These are phyloP conservation scores for Pichia rugopelliculosa DNA, from an alignment of 805 yeast genomes.

Conservation along the genomic window DNA sequence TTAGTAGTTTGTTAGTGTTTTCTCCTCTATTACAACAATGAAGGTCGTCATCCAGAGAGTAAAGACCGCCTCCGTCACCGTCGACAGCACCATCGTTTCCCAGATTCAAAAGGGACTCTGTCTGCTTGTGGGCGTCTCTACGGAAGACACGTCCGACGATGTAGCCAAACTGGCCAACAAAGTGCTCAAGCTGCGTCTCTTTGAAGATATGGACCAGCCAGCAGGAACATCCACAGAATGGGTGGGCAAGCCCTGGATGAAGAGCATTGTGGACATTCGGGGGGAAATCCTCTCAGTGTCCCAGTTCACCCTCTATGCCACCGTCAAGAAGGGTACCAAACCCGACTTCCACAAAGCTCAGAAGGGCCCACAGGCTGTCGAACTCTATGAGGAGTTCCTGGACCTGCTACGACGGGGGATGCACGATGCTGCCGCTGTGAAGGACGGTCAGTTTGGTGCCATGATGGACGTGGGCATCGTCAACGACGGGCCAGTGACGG, in stretches of 20 bases:
- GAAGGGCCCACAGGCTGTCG: conserved; percentile 54
- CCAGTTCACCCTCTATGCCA: conserved; percentile 86
- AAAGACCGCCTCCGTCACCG: conserved; percentile 81
- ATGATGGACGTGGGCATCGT: conserved; percentile 91
- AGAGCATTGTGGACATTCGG: conserved; percentile 50
- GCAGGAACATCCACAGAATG: conserved; percentile 42
- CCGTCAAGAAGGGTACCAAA: conserved; percentile 81
- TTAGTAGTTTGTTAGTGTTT: not conserved
- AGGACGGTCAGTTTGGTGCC: conserved; percentile 91
- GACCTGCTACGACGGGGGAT: conserved; percentile 39
- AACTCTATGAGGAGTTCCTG: conserved; percentile 48
- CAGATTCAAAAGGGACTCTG: conserved; percentile 70
- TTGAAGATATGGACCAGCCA: conserved; percentile 45
- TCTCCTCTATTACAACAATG: conserved; percentile 37
- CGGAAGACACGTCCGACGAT: conserved; percentile 70
- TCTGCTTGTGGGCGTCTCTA: conserved; percentile 78
- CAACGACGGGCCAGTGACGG: conserved; percentile 93
- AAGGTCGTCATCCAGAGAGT: conserved; percentile 88
- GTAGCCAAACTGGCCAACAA: conserved; percentile 62
- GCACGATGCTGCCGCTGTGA: conserved; percentile 52
- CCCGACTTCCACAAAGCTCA: conserved; percentile 95
- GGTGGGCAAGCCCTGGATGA: conserved; percentile 72
- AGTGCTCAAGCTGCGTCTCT: conserved; percentile 56
- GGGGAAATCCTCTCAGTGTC: conserved; percentile 83
- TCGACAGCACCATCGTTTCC: conserved; percentile 63